These are phyloP conservation scores for Peronospora farinosa DNA, from an alignment of 352 stramenopile genomes.

Conservation along the genomic window DNA sequence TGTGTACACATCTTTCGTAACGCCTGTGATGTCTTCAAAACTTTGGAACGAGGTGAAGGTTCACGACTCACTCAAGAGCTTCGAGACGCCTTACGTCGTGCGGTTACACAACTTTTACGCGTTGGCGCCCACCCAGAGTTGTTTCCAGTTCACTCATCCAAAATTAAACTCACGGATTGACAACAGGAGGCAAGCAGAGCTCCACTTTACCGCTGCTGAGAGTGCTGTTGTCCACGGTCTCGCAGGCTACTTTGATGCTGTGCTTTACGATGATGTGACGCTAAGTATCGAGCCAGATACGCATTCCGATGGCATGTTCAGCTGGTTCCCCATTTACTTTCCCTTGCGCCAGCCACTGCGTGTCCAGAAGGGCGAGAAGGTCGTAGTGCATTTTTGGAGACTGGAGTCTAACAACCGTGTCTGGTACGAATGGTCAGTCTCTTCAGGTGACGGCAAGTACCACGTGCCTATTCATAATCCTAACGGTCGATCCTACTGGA, in stretches of 20 bases:
- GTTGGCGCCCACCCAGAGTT: slow-evolving; percentile 80
- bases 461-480: slow-evolving; percentile 93
- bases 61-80: slow-evolving; percentile 66
- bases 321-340: slow-evolving; percentile 99
- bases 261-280: slow-evolving; percentile 90
- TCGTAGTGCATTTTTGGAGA: slow-evolving; percentile 92
- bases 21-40: slow-evolving; percentile 92
- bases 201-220: slow-evolving; percentile 48
- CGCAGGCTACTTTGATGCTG: slow-evolving; percentile 93
- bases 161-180: slow-evolving; percentile 62
- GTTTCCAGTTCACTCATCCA: slow-evolving; percentile 94
- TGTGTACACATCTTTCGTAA: slow-evolving; percentile 92
- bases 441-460: slow-evolving; percentile 32
- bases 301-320: slow-evolving; percentile 97
- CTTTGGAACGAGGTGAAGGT: slow-evolving; percentile 89
- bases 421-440: slow-evolving; percentile 98
- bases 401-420: slow-evolving; percentile 83
- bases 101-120: slow-evolving; percentile 89
- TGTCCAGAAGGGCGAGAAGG: slow-evolving; percentile 68
- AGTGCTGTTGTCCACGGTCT: slow-evolving; percentile 90
- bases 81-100: slow-evolving; percentile 98
- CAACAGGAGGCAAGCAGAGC: slow-evolving; percentile 73
- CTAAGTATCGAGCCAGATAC: slow-evolving; percentile 93
- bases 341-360: slow-evolving; percentile 88
- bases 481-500: slow-evolving; percentile 93